Conservation (phyloP, 257 asterid genomes). For the Avicennia marina region DNA sequence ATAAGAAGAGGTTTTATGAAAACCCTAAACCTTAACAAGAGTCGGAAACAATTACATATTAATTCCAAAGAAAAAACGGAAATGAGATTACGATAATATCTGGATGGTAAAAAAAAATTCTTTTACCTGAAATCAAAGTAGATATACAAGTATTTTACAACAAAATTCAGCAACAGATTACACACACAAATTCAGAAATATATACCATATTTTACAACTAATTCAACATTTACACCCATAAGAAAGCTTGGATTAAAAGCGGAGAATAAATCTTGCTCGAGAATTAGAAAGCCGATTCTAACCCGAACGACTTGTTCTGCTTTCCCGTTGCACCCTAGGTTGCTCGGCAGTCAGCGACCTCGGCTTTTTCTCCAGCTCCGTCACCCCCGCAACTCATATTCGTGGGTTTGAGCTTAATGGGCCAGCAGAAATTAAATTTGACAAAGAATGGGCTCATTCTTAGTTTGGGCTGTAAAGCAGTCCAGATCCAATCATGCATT, state of each 20-base stretch:
- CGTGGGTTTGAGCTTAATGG: too few relatives aligned
- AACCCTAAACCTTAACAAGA: slow-evolving; percentile 30
- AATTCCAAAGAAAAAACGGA: slow-evolving; percentile 2
- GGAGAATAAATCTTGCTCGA: slow-evolving; percentile 20
- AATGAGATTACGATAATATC: not conserved
- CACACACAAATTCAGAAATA: not conserved
- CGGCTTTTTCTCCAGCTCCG: too few relatives aligned
- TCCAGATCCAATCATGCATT: too few relatives aligned
- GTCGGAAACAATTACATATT: slow-evolving; percentile 1
- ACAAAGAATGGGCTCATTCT: too few relatives aligned
- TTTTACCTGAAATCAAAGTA: not conserved
- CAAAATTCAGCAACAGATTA: slow-evolving; percentile 16
- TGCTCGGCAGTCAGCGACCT: too few relatives aligned
- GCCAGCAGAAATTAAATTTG: too few relatives aligned
- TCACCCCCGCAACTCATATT: too few relatives aligned
- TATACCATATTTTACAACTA: not conserved
- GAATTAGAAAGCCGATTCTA: too few relatives aligned
- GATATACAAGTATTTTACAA: not conserved
- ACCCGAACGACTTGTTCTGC: too few relatives aligned
- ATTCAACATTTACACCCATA: not conserved
- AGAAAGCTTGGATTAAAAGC: not conserved
- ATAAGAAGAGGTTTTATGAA: not conserved
- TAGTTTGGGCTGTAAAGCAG: too few relatives aligned
- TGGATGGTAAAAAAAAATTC: slow-evolving; percentile 1
- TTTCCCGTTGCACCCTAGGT: too few relatives aligned